A percentile compares a stretch with the other conserved stretches of the same genome.
Evolutionary conservation across 805 yeast genomes (phyloP).

Genomic region (Ogataea pignaliae): DNA sequence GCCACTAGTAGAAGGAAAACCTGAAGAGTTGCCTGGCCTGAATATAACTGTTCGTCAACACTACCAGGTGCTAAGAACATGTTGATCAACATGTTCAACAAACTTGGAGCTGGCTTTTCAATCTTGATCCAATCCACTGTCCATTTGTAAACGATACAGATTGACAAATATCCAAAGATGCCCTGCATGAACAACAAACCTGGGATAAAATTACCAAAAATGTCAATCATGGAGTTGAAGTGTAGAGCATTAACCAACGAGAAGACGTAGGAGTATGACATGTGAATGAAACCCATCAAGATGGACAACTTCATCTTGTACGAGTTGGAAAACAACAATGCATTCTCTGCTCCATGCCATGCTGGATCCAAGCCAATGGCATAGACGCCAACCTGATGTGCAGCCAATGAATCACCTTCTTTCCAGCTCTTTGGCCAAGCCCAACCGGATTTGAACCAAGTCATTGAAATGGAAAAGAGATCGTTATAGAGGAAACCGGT

Average conservation of each 20-base stretch:
- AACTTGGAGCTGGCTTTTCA: constrained; percentile 81
- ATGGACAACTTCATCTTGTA: constrained; percentile 96
- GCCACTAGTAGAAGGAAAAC: constrained; percentile 70
- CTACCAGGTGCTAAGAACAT: constrained; percentile 95
- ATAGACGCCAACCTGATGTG: constrained; percentile 64
- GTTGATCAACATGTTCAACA: constrained; percentile 88
- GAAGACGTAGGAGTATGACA: constrained; percentile 84
- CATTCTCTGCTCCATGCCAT: constrained; percentile 98
- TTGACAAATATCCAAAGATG: constrained; percentile 86
- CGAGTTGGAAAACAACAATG: constrained; percentile 84
- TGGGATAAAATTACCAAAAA: constrained; percentile 90
- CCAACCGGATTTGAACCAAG: constrained; percentile 89
- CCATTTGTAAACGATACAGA: constrained; percentile 93
- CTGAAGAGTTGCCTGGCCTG: constrained; percentile 78
- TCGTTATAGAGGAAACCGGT: constrained; percentile 95
- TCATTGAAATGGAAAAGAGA: constrained; percentile 86
- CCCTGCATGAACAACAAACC: constrained; percentile 94
- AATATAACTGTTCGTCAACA: constrained; percentile 73
- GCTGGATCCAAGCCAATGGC: constrained; percentile 85
- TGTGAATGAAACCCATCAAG: constrained; percentile 90
- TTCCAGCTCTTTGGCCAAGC: constrained; percentile 77
- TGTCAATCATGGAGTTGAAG: constrained; percentile 70
- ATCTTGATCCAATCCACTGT: constrained; percentile 81
- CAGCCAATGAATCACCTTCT: constrained; percentile 66
- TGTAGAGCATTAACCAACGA: constrained; percentile 75